These are phyloP conservation scores for Neopestalotiopsis sp. DNA, from an alignment of 2,329 filamentous ascomycete species.

Conservation along the genomic window DNA sequence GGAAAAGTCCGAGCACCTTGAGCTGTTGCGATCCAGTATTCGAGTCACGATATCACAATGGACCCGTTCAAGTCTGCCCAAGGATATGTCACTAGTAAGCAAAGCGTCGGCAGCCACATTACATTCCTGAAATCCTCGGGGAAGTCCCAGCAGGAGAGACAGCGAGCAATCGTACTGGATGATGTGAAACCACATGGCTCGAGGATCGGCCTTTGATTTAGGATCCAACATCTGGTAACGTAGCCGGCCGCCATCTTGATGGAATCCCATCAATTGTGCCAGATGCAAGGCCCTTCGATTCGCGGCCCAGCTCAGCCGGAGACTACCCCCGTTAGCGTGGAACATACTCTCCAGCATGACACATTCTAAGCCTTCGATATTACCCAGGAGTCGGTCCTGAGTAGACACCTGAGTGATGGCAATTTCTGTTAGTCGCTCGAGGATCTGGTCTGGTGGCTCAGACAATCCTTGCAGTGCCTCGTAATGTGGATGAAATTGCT, in stretches of 20 bases:
- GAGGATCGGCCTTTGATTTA: slow-evolving; percentile 21
- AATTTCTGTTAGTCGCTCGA: slow-evolving; percentile 23
- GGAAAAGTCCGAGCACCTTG: not conserved
- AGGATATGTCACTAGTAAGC: slow-evolving; percentile 25
- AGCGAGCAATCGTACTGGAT: slow-evolving; percentile 51
- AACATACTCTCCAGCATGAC: slow-evolving; percentile 54
- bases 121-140: slow-evolving; percentile 40
- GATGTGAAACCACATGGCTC: slow-evolving; percentile 50
- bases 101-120: slow-evolving; percentile 28
- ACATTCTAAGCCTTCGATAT: slow-evolving; percentile 54
- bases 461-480: slow-evolving; percentile 16
- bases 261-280: slow-evolving; percentile 47
- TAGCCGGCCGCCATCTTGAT: slow-evolving; percentile 23
- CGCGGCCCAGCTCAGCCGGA: slow-evolving; percentile 51
- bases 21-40: slow-evolving; percentile 7
- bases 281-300: slow-evolving; percentile 50
- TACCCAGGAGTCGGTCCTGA: slow-evolving; percentile 50
- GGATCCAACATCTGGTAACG: too few species aligned
- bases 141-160: slow-evolving; percentile 51
- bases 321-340: slow-evolving; percentile 50
- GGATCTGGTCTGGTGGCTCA: slow-evolving; percentile 25
- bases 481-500: slow-evolving; percentile 30
- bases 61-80: slow-evolving; percentile 23
- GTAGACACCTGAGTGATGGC: slow-evolving; percentile 44
- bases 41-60: not conserved